phyloP scores from a whole-genome alignment of 495 filamentous ascomycete species.

The Bacidia gigantensis region DNA sequence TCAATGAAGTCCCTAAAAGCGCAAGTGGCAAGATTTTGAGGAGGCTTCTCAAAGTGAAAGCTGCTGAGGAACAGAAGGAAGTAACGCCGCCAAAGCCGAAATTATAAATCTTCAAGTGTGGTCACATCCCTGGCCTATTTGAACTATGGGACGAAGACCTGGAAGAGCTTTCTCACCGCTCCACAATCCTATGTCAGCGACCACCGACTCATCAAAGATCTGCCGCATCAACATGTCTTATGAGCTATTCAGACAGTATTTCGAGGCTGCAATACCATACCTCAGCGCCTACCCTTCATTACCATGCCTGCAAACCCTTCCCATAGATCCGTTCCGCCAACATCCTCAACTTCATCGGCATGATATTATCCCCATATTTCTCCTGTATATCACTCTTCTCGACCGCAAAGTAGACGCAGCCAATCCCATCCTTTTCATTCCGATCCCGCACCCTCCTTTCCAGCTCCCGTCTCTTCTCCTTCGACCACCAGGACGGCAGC shows the following conservation, averaged over 20 bases:
- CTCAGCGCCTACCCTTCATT: too few species aligned
- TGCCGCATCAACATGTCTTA: too few species aligned
- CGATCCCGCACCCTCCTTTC: slow-evolving; percentile 21
- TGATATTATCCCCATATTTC: slow-evolving; percentile 25
- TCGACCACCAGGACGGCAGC: too few species aligned
- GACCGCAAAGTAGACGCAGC: slow-evolving; percentile 17
- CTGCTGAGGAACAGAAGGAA: slow-evolving; percentile 29
- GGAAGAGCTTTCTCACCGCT: too few species aligned
- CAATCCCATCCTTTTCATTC: slow-evolving; percentile 12
- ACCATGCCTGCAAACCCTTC: neutral
- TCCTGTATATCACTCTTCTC: slow-evolving; percentile 26
- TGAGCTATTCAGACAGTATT: too few species aligned
- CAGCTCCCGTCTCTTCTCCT: too few species aligned
- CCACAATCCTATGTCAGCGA: too few species aligned
- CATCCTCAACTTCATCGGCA: slow-evolving; percentile 33
- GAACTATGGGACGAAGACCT: too few species aligned
- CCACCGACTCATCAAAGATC: too few species aligned
- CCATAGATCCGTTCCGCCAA: slow-evolving; percentile 21
- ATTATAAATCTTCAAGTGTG: too few species aligned
- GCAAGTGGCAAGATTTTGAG: slow-evolving; percentile 80
- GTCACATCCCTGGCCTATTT: too few species aligned
- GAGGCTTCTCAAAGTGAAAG: slow-evolving; percentile 45
- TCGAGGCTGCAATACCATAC: too few species aligned
- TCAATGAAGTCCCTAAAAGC: slow-evolving; percentile 75
- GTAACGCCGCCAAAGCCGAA: slow-evolving; percentile 18